A percentile compares a stretch with the other conserved stretches of the same genome.
Conservation (phyloP, 805 yeast species). For the Cyberlindnera euphorbiiphila region DNA sequence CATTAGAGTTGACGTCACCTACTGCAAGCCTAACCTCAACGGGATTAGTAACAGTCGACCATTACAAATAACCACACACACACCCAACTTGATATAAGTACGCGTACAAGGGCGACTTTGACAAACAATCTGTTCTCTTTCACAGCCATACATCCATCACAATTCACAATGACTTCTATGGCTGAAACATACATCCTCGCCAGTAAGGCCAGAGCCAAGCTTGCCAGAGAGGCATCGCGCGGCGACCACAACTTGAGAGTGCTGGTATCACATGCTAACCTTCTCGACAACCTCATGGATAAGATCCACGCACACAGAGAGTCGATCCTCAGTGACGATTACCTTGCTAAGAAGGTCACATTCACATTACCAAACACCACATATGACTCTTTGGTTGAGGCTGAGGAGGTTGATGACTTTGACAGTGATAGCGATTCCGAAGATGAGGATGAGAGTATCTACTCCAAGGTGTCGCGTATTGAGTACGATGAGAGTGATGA, state of each 20-base stretch:
- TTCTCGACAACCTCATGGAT: constrained; percentile 26
- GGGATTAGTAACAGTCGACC: no score
- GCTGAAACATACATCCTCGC: constrained; percentile 26
- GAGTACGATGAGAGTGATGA: constrained; percentile 12
- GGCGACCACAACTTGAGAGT: constrained; percentile 25
- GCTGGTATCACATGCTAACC: constrained; percentile 27
- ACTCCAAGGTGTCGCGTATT: constrained; percentile 12
- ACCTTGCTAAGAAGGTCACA: constrained; percentile 7
- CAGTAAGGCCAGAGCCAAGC: constrained; percentile 25
- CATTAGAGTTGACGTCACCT: no score
- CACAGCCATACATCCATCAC: no score
- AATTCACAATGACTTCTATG: constrained; percentile 19
- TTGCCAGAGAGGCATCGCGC: constrained; percentile 23
- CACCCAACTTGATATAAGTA: no score
- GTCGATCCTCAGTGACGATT: constrained; percentile 11
- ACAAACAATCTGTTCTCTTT: no score
- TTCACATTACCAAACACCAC: constrained; percentile 13
- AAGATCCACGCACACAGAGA: constrained; percentile 20
- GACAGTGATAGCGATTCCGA: constrained; percentile 18
- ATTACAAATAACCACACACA: no score
- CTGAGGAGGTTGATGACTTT: constrained; percentile 17
- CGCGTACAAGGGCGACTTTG: no score
- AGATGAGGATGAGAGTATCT: constrained; percentile 8
- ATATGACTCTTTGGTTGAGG: constrained; percentile 7
- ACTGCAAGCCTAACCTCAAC: no score